Evolutionary conservation across 495 filamentous ascomycete genomes (phyloP), one percentile per base, ranked within the genome.

Genomic region (Hypoxylon rickii): DNA sequence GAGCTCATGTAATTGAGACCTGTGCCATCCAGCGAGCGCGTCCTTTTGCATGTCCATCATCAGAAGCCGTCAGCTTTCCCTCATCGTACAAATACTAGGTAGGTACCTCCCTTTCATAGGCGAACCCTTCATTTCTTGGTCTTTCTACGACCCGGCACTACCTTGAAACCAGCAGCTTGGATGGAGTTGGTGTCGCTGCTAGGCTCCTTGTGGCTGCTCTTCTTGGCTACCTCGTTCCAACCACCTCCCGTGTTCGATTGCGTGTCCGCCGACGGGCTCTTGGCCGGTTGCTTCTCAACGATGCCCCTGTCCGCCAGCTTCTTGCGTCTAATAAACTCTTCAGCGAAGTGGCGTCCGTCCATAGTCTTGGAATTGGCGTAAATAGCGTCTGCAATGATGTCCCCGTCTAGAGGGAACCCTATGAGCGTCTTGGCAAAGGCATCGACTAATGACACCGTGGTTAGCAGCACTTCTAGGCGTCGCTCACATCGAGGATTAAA

Each of bases 181-280:
- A 53, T 76, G 71, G 81, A 76, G 55, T 83, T 80, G 61, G 80
- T 71, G 11, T 76, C 77, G 16, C 64, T 70, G 8, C 16, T 40
- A 29, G 69, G 63, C n/a, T 82, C 79, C 22, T 80, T 71, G 53
- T 70, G 61, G 12, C 71, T 70, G 60, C 77, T 79, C 81, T 96
- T 96, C 84, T 97, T 97, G 7, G 94, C 94, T 60, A 98, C 94
- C 75, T 97, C 95, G 65, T 83, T 96, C 94, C 94, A 97, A 19
- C 94, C 94, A 49, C 90, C 88, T 15, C 73, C 73, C 46, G 68
- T 76, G 44, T 73, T 79, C 16, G 76, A 76, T 41, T 63, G 69
- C 17, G 72, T 73, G 37, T 75, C 76, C 1, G 67, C 73, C 44
- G 77, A 77, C 62, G 60, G 78, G 31, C 60, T 64, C 70, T 46